These are phyloP conservation scores for Leccinum ochraceum DNA, from an alignment of 768 basidiomycete genomes.

Conservation along the genomic window DNA sequence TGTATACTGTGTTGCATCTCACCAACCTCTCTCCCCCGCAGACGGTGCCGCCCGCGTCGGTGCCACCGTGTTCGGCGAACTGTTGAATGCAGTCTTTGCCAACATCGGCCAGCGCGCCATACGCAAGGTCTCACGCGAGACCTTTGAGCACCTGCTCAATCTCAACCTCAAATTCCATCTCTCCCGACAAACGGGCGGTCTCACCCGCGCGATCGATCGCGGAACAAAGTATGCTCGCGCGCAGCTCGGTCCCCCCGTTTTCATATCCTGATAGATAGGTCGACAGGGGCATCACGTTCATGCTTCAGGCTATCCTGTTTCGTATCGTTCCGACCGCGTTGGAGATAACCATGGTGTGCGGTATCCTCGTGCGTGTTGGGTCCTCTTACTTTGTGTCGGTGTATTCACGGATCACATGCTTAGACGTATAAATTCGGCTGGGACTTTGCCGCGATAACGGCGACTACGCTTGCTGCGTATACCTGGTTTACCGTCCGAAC, in stretches of 20 bases:
- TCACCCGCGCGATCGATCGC: constrained; percentile 95
- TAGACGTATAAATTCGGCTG: constrained; percentile 98
- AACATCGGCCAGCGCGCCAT: constrained; percentile 94
- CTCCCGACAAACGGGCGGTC: constrained; percentile 89
- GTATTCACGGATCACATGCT: constrained; percentile 1
- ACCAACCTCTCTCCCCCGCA: constrained; percentile 31
- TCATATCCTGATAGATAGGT: neutral
- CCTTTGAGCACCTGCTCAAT: constrained; percentile 90
- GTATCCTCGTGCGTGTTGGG: constrained; percentile 72
- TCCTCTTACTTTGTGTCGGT: neutral
- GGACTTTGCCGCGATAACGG: constrained; percentile 93
- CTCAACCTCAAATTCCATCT: constrained; percentile 93
- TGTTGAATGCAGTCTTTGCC: constrained; percentile 95
- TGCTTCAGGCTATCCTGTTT: constrained; percentile 90
- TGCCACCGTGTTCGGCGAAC: constrained; percentile 86
- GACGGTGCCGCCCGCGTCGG: constrained; percentile 91
- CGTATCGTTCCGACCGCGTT: constrained; percentile 95
- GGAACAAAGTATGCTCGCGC: constrained; percentile 80
- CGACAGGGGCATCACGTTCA: constrained; percentile 90
- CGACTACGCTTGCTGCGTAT: constrained; percentile 82
- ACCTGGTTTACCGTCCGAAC: constrained; percentile 98
- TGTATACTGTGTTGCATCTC: neutral
- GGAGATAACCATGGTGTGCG: constrained; percentile 96
- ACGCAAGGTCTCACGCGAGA: constrained; percentile 92
- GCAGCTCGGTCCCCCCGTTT: neutral